Base-by-base conservation (phyloP, 495 filamentous ascomycete genomes). In the Lepraria neglecta region DNA sequence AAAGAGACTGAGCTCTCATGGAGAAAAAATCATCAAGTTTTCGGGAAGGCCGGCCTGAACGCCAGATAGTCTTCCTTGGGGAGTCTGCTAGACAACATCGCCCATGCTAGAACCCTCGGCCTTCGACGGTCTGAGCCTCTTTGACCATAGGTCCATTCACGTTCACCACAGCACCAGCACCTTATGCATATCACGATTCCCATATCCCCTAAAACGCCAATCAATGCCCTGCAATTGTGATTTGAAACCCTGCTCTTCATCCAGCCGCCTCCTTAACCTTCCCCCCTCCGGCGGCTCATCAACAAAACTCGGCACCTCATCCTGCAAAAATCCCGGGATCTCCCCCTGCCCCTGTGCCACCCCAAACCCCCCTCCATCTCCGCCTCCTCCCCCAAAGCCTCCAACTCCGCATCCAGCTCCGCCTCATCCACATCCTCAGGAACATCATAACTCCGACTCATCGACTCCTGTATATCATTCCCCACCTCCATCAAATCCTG, bases 371-470 rank as follows among this genome's bases (percentile, higher is more conserved):
- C 75, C 63, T 84, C 82, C 60, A 92, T 78, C 76, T 96, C 87
- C 15, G 87, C 84, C 75, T 99, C 94, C 63, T 92, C 89, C 7
- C 92, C 91, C 27, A 99, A 76, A 31, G 92, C 90, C 77, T 99
- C 94, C 65, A 98, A 76, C 76, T 98, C 94, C 4, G 95, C 95
- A 74, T 99, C 94, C 63, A 97, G 76, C 75, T 99, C 94, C 2
- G 88, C 87, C 83, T 99, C 95, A 75, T 99, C 94, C 59, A 99
- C 92, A 70, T 97, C 92, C 71, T 98, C 94, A 2, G 94, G 94
- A 27, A 98, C 78, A 71, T 97, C 94, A 72, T 99, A 99, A 62
- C 91, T 88, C 63, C 95, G 75, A 56, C 88, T 90, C 56, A 99
- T 89, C 61, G 87, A 91, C 77, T 99, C 94, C 73, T 99, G 90